Conservation (phyloP, 2,329 filamentous ascomycete genomes). For the Neospermospora avenae region DNA sequence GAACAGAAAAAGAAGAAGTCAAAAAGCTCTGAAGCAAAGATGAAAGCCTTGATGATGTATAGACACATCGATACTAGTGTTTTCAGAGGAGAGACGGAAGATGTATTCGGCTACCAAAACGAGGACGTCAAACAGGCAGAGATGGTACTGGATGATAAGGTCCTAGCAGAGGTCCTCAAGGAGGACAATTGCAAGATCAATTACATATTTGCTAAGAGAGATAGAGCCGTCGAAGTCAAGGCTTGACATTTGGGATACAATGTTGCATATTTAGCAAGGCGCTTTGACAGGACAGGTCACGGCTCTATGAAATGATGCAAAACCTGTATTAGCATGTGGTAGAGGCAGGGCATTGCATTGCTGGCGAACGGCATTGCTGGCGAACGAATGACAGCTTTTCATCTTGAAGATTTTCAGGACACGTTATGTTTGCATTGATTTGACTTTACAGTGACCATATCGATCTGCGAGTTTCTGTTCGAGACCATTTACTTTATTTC, state of each 20-base stretch:
- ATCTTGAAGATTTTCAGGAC: neutral
- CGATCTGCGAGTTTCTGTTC: neutral
- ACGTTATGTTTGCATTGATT: neutral
- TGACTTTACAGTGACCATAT: neutral
- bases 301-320: too few species aligned
- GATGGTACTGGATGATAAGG: slow-evolving; percentile 45
- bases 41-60: slow-evolving; percentile 52
- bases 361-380: too few species aligned
- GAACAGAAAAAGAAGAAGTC: slow-evolving; percentile 29
- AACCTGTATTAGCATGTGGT: too few species aligned
- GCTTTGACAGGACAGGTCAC: slow-evolving; percentile 11
- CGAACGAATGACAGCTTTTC: neutral
- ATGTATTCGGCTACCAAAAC: slow-evolving; percentile 33
- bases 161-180: slow-evolving; percentile 46
- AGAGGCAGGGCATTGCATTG: neutral
- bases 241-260: neutral
- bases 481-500: too few species aligned
- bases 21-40: slow-evolving; percentile 37
- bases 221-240: slow-evolving; percentile 3
- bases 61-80: slow-evolving; percentile 46
- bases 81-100: slow-evolving; percentile 35
- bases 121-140: slow-evolving; percentile 36
- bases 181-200: slow-evolving; percentile 42
- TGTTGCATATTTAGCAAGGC: slow-evolving; percentile 17
- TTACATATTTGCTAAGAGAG: slow-evolving; percentile 47